Conservation (phyloP, 495 filamentous ascomycete species). For the Hypoxylon subgilvum region DNA sequence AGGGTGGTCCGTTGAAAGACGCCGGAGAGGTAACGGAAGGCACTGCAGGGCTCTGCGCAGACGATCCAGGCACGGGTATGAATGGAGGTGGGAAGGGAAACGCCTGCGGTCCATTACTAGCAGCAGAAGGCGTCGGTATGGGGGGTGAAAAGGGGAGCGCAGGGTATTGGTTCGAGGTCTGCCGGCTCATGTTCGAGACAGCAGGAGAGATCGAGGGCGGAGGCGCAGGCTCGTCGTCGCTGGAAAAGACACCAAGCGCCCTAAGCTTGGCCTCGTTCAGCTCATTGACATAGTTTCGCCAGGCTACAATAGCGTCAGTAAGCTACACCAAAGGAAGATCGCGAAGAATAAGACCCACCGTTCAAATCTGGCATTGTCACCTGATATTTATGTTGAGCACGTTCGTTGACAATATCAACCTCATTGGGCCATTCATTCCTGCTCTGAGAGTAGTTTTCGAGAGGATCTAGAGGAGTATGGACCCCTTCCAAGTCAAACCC, state of each 20-base stretch:
- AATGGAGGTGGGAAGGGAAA: constrained; percentile 66
- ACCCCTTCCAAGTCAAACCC: constrained; percentile 70
- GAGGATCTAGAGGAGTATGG: constrained; percentile 41
- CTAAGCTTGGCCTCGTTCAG: constrained; percentile 89
- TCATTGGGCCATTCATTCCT: constrained; percentile 74
- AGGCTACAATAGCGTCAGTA: constrained; percentile 59
- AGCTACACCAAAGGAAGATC: background rate
- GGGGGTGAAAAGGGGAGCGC: constrained; percentile 76
- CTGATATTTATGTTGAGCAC: constrained; percentile 56
- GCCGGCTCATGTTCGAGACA: constrained; percentile 59
- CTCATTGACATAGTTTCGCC: constrained; percentile 81
- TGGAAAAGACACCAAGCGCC: constrained; percentile 82
- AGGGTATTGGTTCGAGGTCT: constrained; percentile 67
- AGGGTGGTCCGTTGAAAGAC: constrained; percentile 58
- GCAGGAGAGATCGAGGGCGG: constrained; percentile 59
- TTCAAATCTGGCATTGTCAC: constrained; percentile 79
- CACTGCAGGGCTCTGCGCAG: constrained; percentile 64
- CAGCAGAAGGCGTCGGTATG: constrained; percentile 67
- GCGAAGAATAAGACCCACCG: constrained; percentile 39
- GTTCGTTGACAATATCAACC: constrained; percentile 62
- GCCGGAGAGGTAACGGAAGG: constrained; percentile 59
- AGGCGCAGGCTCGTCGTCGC: constrained; percentile 69
- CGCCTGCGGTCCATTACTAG: constrained; percentile 64
- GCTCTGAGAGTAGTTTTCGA: constrained; percentile 63
- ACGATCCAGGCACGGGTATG: constrained; percentile 55